phyloP scores from a whole-genome alignment of 2,329 filamentous ascomycete genomes.

The Harringtonia lauricola region DNA sequence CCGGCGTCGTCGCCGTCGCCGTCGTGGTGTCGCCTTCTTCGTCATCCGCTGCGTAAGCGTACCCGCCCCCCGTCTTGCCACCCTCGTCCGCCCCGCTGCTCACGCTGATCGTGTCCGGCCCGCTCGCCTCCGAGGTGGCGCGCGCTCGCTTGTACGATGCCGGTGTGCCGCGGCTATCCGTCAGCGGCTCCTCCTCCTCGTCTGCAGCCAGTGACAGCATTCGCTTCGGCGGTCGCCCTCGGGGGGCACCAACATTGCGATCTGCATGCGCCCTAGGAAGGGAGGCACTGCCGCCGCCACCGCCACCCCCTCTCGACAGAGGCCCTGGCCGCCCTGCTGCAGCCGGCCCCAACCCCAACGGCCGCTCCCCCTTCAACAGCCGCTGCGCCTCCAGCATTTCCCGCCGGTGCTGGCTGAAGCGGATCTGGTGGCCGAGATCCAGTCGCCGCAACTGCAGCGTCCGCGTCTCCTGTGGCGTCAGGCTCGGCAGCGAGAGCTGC shows the following conservation, averaged over 20 bases:
- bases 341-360: no score
- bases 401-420: conserved; percentile 28
- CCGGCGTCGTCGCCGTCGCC: not conserved
- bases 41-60: no score
- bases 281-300: no score
- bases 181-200: not conserved
- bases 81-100: not conserved
- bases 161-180: no score
- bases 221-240: not conserved
- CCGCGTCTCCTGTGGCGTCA: conserved; percentile 29
- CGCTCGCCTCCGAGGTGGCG: conserved; percentile 5
- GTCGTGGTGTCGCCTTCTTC: no score
- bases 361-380: conserved; percentile 5
- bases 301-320: no score
- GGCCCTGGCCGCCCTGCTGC: no score
- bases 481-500: conserved; percentile 20
- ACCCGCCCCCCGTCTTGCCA: not conserved
- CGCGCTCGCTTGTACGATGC: conserved; percentile 2
- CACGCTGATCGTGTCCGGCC: conserved; percentile 9
- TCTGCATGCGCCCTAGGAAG: no score
- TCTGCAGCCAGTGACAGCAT: not conserved
- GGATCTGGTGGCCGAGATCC: conserved; percentile 32
- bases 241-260: no score
- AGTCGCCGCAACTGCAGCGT: conserved; percentile 29
- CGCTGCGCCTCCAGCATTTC: conserved; percentile 19